These are phyloP conservation scores for Pachyrhizus erosus DNA, from an alignment of 306 rosid genomes.

Conservation along the genomic window DNA sequence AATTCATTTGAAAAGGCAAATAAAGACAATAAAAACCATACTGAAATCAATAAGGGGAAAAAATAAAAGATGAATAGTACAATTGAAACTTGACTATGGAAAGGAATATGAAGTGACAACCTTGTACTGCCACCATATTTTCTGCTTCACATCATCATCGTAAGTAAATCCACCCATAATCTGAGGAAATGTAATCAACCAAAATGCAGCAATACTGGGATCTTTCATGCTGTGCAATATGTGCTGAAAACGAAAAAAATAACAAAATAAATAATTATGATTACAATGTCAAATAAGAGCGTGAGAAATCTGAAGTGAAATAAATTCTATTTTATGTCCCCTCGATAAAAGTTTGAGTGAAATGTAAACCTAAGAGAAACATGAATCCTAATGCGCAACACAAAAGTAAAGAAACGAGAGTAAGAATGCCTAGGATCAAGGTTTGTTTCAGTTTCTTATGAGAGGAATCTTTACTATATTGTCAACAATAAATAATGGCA, in stretches of 20 bases:
- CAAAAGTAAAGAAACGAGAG: conserved; percentile 16
- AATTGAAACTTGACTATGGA: conserved; percentile 31
- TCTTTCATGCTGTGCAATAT: conserved; percentile 92
- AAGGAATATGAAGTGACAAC: conserved; percentile 54
- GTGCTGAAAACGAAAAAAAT: conserved; percentile 61
- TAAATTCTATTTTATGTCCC: conserved; percentile 6
- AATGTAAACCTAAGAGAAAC: conserved; percentile 23
- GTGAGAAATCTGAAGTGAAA: conserved; percentile 32
- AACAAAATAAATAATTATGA: background rate
- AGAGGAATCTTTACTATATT: conserved; percentile 26
- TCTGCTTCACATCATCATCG: conserved; percentile 83
- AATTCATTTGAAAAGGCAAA: conserved; percentile 32
- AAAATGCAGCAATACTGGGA: conserved; percentile 96
- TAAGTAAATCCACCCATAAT: conserved; percentile 81
- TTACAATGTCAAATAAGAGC: conserved; percentile 44
- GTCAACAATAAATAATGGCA: conserved; percentile 8
- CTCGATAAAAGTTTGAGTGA: background rate
- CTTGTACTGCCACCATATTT: conserved; percentile 95
- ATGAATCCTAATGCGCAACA: conserved; percentile 9
- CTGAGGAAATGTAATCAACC: conserved; percentile 91
- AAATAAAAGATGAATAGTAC: conserved; percentile 16
- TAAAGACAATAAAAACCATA: conserved; percentile 16
- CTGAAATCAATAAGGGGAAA: conserved; percentile 2
- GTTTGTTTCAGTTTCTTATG: conserved; percentile 21
- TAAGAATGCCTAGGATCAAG: conserved; percentile 26